Evolutionary conservation across 75 land plant genomes (phyloP), one percentile per base, ranked within the genome.

Genomic region (Isoetes taiwanensis): DNA sequence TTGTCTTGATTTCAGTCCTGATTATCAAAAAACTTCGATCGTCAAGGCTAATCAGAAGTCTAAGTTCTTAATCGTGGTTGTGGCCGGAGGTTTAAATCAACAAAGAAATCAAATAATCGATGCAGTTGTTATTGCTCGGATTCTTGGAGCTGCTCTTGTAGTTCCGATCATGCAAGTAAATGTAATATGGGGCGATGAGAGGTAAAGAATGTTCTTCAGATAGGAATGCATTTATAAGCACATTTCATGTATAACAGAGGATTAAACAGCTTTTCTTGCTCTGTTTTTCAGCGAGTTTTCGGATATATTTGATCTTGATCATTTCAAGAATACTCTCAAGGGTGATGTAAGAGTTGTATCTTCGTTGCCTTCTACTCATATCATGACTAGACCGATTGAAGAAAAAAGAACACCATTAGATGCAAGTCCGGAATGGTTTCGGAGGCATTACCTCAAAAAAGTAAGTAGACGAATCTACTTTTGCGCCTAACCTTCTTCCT

Each of bases 31-130:
- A 32, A 54, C 41, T 16, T 75, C 72, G 23, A 59, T n/a, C 25
- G 32, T 24, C 35, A 31, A 70, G 30, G 31, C 52, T 0, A 63
- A 27, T 46, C 70, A 75, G 35, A 66, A 66, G 80, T 58, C 62
- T 53, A 77, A 78, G 71, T 90, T 78, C 61, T 50, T 90, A 66
- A 70, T 90, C 57, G 94, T 83, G 54, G 84, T 83, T 40, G 87
- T 78, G 3, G 70, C 81, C 1, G 97, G 88, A 0, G 88, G 94
- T 24, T 55, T 90, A 34, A 83, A 83, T 40, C 97, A 90, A 75
- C 94, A 86, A 68, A 64, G 85, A 30, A 86, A 86, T 58, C 80
- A 90, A 76, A 86, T 90, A 29, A 76, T 80, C 21, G 94, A 90
- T 58, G 86, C 96, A 0, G 88, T 90, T 0, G 84, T 90, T 27